A percentile compares a stretch with the other conserved stretches of the same genome.
These are phyloP conservation scores for Chaetothyriales sp. DNA, from an alignment of 2,329 filamentous ascomycete genomes.

Conservation along the genomic window DNA sequence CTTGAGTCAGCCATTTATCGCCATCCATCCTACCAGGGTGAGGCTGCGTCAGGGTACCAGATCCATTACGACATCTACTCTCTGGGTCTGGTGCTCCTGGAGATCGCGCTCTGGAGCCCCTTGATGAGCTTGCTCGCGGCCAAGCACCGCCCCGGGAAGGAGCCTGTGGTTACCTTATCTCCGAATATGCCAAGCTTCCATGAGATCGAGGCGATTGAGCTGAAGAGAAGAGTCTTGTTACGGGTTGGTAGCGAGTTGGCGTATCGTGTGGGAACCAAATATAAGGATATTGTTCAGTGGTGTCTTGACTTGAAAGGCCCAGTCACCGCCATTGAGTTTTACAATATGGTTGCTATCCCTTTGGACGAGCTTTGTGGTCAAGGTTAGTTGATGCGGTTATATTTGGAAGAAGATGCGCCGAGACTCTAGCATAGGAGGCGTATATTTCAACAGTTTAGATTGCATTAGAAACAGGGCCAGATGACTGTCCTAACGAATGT, in stretches of 20 bases:
- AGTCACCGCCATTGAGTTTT: slow-evolving; percentile 2
- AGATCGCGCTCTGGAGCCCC: slow-evolving; percentile 3
- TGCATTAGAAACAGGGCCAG: no score
- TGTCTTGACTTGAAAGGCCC: slow-evolving; percentile 1
- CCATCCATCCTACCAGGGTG: slow-evolving; percentile 1
- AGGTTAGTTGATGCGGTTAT: neutral
- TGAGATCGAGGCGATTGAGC: slow-evolving; percentile 1
- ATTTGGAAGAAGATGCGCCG: no score
- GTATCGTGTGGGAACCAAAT: slow-evolving; percentile 2
- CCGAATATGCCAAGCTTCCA: slow-evolving; percentile 1
- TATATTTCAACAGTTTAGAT: no score
- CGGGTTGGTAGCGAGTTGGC: slow-evolving; percentile 1
- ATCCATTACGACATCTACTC: slow-evolving; percentile 3
- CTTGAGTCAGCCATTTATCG: slow-evolving; percentile 2
- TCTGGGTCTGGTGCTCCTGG: slow-evolving; percentile 2
- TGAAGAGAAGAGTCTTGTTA: slow-evolving; percentile 1
- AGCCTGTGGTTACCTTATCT: neutral
- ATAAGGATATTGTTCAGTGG: slow-evolving; percentile 1
- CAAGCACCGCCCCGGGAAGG: neutral
- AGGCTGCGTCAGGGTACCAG: slow-evolving; percentile 1
- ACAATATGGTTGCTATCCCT: slow-evolving; percentile 1
- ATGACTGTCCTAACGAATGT: no score
- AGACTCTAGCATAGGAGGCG: no score
- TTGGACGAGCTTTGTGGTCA: slow-evolving; percentile 2
- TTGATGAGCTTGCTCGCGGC: neutral